Evolutionary conservation across 352 stramenopile genomes (phyloP).

Genomic region (Thraustochytrium sp.): DNA sequence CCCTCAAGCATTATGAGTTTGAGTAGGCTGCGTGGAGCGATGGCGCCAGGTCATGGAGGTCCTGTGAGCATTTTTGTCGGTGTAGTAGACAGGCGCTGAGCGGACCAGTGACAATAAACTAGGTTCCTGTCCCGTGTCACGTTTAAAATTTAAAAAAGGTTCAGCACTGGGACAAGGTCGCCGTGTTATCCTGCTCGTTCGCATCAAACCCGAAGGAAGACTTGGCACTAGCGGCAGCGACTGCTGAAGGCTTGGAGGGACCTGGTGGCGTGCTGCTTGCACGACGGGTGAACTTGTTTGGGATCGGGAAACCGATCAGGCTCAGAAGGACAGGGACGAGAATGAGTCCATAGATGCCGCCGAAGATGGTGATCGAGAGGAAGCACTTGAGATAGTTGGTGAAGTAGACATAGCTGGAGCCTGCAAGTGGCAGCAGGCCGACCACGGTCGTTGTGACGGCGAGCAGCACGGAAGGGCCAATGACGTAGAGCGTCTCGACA

Average conservation of each 20-base stretch:
- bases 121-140: too few relatives aligned
- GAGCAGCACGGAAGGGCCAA: constrained; percentile 49
- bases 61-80: too few relatives aligned
- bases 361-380: constrained; percentile 46
- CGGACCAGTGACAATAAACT: too few relatives aligned
- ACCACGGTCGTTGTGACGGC: constrained; percentile 49
- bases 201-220: too few relatives aligned
- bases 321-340: constrained; percentile 35
- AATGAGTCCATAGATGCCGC: constrained; percentile 10
- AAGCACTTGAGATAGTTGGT: constrained; percentile 50
- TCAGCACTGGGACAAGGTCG: too few relatives aligned
- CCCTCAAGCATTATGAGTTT: too few relatives aligned
- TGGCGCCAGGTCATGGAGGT: too few relatives aligned
- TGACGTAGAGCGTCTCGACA: constrained; percentile 18
- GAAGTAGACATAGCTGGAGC: constrained; percentile 46
- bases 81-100: too few relatives aligned
- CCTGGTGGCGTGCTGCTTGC: neutral
- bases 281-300: too few relatives aligned
- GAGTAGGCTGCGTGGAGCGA: too few relatives aligned
- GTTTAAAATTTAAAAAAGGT: too few relatives aligned
- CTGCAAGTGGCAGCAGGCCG: constrained; percentile 47
- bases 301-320: neutral
- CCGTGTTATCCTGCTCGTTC: too few relatives aligned
- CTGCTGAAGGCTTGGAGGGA: neutral
- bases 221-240: neutral